A percentile compares a stretch with the other conserved stretches of the same genome.
Evolutionary conservation across 306 rosid genomes (phyloP).

Genomic region (Cicer pinnatifidum): DNA sequence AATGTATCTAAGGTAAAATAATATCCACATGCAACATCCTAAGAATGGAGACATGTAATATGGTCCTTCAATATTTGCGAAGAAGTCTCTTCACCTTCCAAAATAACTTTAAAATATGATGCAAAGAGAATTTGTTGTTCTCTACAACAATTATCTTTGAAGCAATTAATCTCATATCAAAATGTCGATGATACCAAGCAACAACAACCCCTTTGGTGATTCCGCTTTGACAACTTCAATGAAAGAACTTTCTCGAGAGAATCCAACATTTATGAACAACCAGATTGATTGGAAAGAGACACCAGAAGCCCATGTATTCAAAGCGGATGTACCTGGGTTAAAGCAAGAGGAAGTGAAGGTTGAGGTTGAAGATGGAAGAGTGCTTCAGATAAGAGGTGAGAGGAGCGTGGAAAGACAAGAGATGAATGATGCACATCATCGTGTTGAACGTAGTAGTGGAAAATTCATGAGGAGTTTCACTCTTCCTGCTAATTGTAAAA

Average conservation of each 20-base stretch:
- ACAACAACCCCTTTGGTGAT: conserved; percentile 29
- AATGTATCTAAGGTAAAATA: not conserved
- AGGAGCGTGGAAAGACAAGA: conserved; percentile 37
- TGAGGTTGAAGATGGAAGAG: conserved; percentile 43
- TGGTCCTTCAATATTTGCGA: conserved; percentile 19
- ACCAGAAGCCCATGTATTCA: conserved; percentile 44
- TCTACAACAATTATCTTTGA: not conserved
- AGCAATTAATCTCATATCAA: not conserved
- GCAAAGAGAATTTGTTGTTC: not conserved
- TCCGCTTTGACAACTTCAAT: conserved; percentile 14
- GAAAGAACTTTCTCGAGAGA: conserved; percentile 4
- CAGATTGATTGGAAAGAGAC: conserved; percentile 45
- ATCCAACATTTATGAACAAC: not conserved
- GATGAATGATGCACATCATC: not conserved
- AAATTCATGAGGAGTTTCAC: conserved; percentile 49
- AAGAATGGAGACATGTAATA: not conserved
- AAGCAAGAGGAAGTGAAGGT: conserved; percentile 45
- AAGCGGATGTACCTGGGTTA: conserved; percentile 30
- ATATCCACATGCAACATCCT: conserved; percentile 4
- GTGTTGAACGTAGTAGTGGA: conserved; percentile 40
- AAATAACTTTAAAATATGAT: not conserved
- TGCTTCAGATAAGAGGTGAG: conserved; percentile 51
- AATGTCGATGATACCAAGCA: conserved; percentile 46
- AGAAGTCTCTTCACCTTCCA: conserved; percentile 41
- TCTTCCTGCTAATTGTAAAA: conserved; percentile 37